phyloP scores from a whole-genome alignment of 305 asterid genomes.

The Solanum hybrid region DNA sequence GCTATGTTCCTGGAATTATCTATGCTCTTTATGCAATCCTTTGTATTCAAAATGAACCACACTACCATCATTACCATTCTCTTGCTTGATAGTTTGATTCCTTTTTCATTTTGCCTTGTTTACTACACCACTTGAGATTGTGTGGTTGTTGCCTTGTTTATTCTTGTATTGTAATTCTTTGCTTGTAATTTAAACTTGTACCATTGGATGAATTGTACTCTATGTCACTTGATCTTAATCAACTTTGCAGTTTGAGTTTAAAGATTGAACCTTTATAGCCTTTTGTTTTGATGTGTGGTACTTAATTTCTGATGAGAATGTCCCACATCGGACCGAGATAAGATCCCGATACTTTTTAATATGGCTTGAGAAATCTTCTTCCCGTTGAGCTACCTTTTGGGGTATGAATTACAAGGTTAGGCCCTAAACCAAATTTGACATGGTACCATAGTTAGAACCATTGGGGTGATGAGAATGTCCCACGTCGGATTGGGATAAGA shows the following conservation, averaged over 20 bases:
- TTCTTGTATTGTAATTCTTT: background rate
- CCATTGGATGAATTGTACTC: background rate
- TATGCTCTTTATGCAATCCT: conserved; percentile 75
- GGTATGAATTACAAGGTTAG: background rate
- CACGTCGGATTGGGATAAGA: background rate
- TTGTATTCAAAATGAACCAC: conserved; percentile 42
- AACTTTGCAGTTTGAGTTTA: background rate
- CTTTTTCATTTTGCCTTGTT: background rate
- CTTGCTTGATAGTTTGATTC: conserved; percentile 29
- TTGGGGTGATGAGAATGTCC: background rate
- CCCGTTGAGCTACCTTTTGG: background rate
- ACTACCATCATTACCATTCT: conserved; percentile 32
- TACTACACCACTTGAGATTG: background rate
- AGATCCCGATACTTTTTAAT: background rate
- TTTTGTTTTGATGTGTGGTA: background rate
- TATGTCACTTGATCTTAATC: background rate
- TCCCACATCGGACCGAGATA: background rate
- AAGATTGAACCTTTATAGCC: background rate
- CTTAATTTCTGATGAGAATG: background rate
- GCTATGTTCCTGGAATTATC: conserved; percentile 75
- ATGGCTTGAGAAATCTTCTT: background rate
- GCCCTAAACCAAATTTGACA: background rate
- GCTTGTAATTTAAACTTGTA: background rate
- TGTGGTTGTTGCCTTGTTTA: background rate
- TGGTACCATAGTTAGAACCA: background rate